phyloP scores from a whole-genome alignment of 106 monocot species.

The Dendrobium catenatum region DNA sequence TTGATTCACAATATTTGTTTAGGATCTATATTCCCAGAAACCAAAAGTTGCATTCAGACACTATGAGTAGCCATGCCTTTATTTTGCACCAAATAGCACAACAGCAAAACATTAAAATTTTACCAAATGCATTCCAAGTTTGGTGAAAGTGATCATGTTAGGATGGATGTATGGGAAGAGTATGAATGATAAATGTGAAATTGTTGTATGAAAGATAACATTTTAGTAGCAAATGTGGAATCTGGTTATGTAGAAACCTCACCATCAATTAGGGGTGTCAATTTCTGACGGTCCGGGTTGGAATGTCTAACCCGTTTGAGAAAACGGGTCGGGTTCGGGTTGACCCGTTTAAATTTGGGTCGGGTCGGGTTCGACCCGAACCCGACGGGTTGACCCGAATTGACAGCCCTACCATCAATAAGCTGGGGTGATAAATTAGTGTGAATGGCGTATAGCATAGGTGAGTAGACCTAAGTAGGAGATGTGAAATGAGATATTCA shows the following conservation, averaged over 20 bases:
- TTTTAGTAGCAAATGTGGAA: not conserved
- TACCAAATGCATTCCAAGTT: not conserved
- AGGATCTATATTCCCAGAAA: not conserved
- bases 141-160: not conserved
- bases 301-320: too few species aligned
- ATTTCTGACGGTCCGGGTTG: too few species aligned
- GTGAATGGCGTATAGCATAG: not conserved
- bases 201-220: not conserved
- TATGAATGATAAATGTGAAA: not conserved
- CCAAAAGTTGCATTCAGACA: not conserved
- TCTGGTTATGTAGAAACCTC: not conserved
- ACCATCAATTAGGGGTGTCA: too few species aligned
- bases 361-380: too few species aligned
- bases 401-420: not conserved
- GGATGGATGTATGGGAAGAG: not conserved
- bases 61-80: not conserved
- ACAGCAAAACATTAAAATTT: too few species aligned
- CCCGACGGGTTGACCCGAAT: too few species aligned
- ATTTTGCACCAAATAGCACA: too few species aligned
- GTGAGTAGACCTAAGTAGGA: not conserved
- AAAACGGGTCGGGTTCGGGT: too few species aligned
- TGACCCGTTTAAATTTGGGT: too few species aligned
- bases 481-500: not conserved
- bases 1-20: not conserved
- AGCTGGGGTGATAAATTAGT: not conserved